These are phyloP conservation scores for Aspergillus novofumigatus DNA, from an alignment of 2,329 filamentous ascomycete genomes.

Conservation along the genomic window DNA sequence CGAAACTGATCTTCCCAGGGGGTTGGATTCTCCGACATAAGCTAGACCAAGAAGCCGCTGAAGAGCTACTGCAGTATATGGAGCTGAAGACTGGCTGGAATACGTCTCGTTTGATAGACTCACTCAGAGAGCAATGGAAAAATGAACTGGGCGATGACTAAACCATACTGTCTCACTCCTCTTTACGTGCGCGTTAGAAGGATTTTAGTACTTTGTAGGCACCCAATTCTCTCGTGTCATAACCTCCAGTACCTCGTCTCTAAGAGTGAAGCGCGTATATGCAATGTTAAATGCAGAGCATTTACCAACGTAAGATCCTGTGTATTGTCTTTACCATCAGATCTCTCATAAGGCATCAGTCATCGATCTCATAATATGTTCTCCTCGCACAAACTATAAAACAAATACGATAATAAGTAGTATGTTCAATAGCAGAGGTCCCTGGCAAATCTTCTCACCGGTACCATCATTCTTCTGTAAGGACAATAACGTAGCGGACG, in stretches of 20 bases:
- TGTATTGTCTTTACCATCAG: no score
- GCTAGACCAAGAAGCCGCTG: slow-evolving; percentile 22
- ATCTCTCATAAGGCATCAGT: no score
- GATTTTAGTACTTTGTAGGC: no score
- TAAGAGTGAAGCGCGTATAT: no score
- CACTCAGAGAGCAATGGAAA: slow-evolving; percentile 21
- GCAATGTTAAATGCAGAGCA: no score
- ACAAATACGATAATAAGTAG: not conserved
- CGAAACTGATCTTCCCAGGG: slow-evolving; percentile 13
- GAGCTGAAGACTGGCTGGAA: slow-evolving; percentile 25
- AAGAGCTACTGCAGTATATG: slow-evolving; percentile 18
- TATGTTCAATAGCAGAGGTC: not conserved
- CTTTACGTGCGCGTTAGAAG: no score
- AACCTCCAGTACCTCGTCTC: no score
- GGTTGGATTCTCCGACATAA: slow-evolving; percentile 23
- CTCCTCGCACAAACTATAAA: no score
- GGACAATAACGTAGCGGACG: not conserved
- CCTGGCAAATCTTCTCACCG: not conserved
- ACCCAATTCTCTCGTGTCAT: no score
- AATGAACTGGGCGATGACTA: slow-evolving; percentile 6
- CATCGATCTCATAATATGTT: no score
- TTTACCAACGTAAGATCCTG: no score
- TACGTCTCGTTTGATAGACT: slow-evolving; percentile 18
- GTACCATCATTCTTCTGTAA: not conserved
- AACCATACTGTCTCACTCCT: no score